These are phyloP conservation scores for Bretschneidera sinensis DNA, from an alignment of 345 rosid species.

Conservation along the genomic window DNA sequence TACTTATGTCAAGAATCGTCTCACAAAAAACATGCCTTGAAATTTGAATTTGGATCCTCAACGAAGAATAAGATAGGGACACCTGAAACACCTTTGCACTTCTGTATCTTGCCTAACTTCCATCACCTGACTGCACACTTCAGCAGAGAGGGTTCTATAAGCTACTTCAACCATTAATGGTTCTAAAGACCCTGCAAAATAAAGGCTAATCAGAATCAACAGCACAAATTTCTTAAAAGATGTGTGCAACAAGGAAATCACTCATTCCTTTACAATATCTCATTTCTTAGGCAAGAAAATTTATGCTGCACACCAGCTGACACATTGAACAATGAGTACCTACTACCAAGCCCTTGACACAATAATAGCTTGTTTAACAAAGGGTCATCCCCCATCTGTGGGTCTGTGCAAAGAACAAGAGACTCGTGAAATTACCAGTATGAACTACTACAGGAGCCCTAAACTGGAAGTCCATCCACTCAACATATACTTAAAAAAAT, in stretches of 20 bases:
- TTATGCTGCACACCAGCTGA: too few relatives aligned
- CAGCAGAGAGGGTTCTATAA: background rate
- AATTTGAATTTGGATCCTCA: background rate
- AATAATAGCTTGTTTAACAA: background rate
- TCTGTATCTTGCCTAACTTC: background rate
- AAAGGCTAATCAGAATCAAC: background rate
- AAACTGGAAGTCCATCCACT: background rate
- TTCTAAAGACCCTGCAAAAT: constrained; percentile 21
- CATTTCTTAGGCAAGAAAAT: background rate
- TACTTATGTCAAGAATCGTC: background rate
- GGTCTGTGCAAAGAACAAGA: too few relatives aligned
- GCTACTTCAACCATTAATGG: constrained; percentile 17
- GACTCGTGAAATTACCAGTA: too few relatives aligned
- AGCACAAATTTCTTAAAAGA: background rate
- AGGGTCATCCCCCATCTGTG: too few relatives aligned
- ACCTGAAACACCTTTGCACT: background rate
- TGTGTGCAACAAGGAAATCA: background rate
- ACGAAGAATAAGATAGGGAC: background rate
- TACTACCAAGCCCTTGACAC: background rate
- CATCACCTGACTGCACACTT: background rate
- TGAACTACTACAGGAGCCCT: too few relatives aligned
- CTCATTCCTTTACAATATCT: background rate
- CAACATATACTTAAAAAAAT: background rate
- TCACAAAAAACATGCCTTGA: background rate
- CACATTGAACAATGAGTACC: background rate